Evolutionary conservation across 208 protist species (phyloP), one percentile per base, ranked within the genome.

Genomic region (Acanthamoeba healyi): DNA sequence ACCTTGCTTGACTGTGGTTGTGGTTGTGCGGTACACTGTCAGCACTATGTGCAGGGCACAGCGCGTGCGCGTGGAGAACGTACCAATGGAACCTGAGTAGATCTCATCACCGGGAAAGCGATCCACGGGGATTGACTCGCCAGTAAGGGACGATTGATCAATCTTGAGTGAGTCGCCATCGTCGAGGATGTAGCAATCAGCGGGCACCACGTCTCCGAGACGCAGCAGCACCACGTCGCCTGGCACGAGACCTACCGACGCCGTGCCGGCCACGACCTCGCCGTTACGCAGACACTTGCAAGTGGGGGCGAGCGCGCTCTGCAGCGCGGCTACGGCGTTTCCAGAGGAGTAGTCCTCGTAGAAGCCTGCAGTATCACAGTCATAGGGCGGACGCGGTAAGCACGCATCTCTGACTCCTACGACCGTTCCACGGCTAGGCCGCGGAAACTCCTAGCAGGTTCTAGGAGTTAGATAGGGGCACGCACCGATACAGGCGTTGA

Each of bases 121-220:
- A 54, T 96, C 97, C 15, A 99, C 98, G 32, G 99, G 99, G 9
- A 99, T 96, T 4, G 98, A 99, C 96, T 99, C 99, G 81, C 99
- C 98, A 10, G 98, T 99, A 46, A 99, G 95, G 22, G 98, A 97
- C 5, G 98, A 96, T 96, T 99, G 98, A 93, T 99, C 98, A 90
- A 99, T 97, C 46, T 98, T 98, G n/a, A 99, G 77, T 32, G 58
- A 61, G 51, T 95, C 94, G 10, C 84, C 87, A 54, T 81, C 84
- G 67, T 95, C 92, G 3, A 97, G 54, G 0, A 97, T 29, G 44
- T 96, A 98, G 95, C 97, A 98, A 95, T 99, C 98, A 2, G 98
- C 98, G 7, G 98, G 98, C 51, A 99, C 98, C 10, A 98, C 97
- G 32, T 98, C 98, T 89, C 98, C 98, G 67, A 98, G 77, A 9